Conservation (phyloP, 148 eudicot species). For the Pouteria glomerata region DNA sequence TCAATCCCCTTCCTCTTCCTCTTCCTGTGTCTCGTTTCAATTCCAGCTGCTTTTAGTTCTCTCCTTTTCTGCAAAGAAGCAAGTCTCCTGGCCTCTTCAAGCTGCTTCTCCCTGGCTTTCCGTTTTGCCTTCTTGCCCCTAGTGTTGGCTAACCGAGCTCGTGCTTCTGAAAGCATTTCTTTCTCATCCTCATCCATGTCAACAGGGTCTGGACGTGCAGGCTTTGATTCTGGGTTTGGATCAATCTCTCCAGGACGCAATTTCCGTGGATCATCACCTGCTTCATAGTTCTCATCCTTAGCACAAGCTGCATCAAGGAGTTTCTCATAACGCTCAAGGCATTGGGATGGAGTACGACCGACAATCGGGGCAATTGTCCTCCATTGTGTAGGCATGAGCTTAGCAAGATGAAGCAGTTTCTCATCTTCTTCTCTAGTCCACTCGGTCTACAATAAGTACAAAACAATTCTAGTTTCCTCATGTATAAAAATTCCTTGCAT, state of each 20-base stretch:
- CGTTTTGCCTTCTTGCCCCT: constrained; percentile 98
- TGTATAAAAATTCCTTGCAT: constrained; percentile 2
- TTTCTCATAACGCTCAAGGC: constrained; percentile 95
- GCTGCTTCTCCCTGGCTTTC: constrained; percentile 99
- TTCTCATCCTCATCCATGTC: constrained; percentile 99
- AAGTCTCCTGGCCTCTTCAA: constrained; percentile 99
- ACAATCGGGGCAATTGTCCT: constrained; percentile 97
- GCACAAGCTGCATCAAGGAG: constrained; percentile 98
- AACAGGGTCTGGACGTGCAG: constrained; percentile 99
- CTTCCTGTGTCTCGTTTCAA: constrained; percentile 76
- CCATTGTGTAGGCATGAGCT: constrained; percentile 99
- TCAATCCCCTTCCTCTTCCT: constrained; percentile 94
- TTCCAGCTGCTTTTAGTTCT: constrained; percentile 98
- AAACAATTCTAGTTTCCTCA: constrained; percentile 7
- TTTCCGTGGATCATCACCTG: constrained; percentile 93
- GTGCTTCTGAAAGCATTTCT: constrained; percentile 99
- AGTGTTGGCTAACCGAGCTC: constrained; percentile 94
- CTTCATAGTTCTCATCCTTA: constrained; percentile 87
- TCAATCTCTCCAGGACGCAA: constrained; percentile 98
- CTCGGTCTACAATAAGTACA: constrained; percentile 60
- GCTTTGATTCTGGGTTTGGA: constrained; percentile 97
- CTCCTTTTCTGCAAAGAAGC: constrained; percentile 98
- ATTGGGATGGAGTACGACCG: constrained; percentile 99
- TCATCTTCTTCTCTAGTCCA: constrained; percentile 99
- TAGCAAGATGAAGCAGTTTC: constrained; percentile 90